Conservation (phyloP, 495 filamentous ascomycete genomes). For the Trichocladium antarcticum region DNA sequence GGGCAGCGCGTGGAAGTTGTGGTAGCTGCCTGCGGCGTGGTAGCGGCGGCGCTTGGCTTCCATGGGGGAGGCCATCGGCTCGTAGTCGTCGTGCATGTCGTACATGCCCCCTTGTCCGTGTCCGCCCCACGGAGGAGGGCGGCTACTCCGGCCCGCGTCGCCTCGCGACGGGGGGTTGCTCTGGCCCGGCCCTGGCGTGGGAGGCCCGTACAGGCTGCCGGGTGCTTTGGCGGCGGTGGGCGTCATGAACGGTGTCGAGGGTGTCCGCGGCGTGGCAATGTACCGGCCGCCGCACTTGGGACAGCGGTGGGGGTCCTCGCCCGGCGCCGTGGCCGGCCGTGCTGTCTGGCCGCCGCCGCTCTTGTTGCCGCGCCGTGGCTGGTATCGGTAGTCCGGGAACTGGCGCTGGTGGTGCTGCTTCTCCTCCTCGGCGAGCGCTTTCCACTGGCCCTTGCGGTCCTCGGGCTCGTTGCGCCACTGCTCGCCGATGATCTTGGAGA, state of each 20-base stretch:
- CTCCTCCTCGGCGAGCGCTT: constrained; percentile 84
- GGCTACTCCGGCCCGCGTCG: background rate
- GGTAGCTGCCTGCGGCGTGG: constrained; percentile 22
- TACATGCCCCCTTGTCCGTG: constrained; percentile 1
- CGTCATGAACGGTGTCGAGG: constrained; percentile 39
- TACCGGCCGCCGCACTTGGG: constrained; percentile 52
- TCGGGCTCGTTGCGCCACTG: constrained; percentile 71
- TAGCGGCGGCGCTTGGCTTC: constrained; percentile 50
- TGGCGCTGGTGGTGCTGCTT: constrained; percentile 81
- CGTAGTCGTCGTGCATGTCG: constrained; percentile 32
- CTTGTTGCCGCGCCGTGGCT: constrained; percentile 64
- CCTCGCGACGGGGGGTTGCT: constrained; percentile 2
- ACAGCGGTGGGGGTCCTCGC: constrained; percentile 44
- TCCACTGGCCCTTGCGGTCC: constrained; percentile 80
- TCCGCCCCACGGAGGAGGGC: constrained; percentile 4
- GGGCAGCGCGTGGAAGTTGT: constrained; percentile 16
- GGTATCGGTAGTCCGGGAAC: constrained; percentile 90
- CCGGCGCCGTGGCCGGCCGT: constrained; percentile 25
- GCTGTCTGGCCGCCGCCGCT: constrained; percentile 16
- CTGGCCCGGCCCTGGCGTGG: constrained; percentile 16
- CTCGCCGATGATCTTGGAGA: constrained; percentile 95
- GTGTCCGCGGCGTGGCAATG: constrained; percentile 46
- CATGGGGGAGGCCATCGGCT: constrained; percentile 32
- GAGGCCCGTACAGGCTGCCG: constrained; percentile 15
- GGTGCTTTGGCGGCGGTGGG: constrained; percentile 24